Evolutionary conservation across 2,329 filamentous ascomycete genomes (phyloP), one percentile per base, ranked within the genome.

Genomic region (Macroventuria anomochaeta): DNA sequence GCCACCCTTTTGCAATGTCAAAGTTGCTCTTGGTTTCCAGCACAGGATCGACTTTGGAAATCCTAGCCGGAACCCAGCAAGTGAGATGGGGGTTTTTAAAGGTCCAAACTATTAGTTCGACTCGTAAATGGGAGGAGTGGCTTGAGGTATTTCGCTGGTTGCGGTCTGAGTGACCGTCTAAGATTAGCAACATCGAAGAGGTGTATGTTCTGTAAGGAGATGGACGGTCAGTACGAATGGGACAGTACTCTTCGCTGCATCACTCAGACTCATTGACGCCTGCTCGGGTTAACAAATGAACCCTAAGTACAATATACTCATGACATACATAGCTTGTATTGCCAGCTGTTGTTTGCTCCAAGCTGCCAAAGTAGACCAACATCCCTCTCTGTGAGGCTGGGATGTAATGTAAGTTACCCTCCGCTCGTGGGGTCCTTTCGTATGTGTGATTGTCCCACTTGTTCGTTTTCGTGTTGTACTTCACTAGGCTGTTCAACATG

Each of bases 281-380:
- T 25, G 23, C 8, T 25, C 23, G 23, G 8, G 23, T 25, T 8
- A 25, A 8, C 23, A 8, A 36, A 20, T 20, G 17, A 4, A 5
- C 13, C n/a, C 5, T n/a, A 2, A 15, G 21, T 26, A 5, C 11
- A 38, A 15, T 7, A n/a, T 26, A 12, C 15, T 21, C 5, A n/a
- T 12, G 25, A 26, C 37, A 8, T 20, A 40, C 37, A 3, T 28
- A 28, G 11, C 17, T 36, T 5, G 15, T 41, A 31, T 32, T 40
- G 3, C n/a, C 47, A 37, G 31, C 25, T 11, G 10, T 34, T 28
- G 7, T 15, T 13, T 5, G 23, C 51, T 64, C 73, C 5, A 85
- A 66, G 3, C 84, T 84, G 11, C 85, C 84, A 65, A 87, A 81
- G 59, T 85, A 84, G 0, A 86, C 74, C 40, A 87, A 68, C 72